These are phyloP conservation scores for Bacidia rubella DNA, from an alignment of 495 filamentous ascomycete genomes.

Conservation along the genomic window DNA sequence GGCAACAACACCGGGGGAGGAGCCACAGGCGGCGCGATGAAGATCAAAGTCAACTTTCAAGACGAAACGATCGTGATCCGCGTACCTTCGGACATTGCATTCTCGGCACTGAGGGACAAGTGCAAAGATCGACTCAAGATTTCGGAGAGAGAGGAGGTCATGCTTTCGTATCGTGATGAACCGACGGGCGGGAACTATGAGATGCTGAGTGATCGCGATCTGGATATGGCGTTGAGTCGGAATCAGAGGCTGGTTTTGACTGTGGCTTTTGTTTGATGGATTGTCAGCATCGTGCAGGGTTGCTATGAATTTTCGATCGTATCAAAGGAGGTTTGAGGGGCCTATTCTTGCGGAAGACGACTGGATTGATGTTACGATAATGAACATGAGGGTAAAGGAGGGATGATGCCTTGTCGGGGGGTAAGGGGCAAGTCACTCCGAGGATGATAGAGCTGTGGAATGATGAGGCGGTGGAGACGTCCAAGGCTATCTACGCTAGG, in stretches of 20 bases:
- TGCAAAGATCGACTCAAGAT: slow-evolving; percentile 66
- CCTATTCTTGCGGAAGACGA: background rate
- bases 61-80: slow-evolving; percentile 86
- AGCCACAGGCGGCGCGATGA: slow-evolving; percentile 39
- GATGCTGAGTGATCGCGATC: slow-evolving; percentile 63
- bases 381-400: background rate
- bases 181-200: slow-evolving; percentile 51
- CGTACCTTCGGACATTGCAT: slow-evolving; percentile 66
- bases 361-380: background rate
- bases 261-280: slow-evolving; percentile 44
- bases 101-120: slow-evolving; percentile 68
- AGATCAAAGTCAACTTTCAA: slow-evolving; percentile 88
- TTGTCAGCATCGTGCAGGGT: slow-evolving; percentile 6
- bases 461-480: too few species aligned
- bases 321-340: background rate
- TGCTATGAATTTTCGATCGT: background rate
- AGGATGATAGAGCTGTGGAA: too few species aligned
- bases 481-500: too few species aligned
- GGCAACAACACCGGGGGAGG: background rate
- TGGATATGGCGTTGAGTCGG: slow-evolving; percentile 63
- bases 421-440: too few species aligned
- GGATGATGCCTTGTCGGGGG: too few species aligned
- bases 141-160: slow-evolving; percentile 51
- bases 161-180: slow-evolving; percentile 81
- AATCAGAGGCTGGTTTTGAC: slow-evolving; percentile 80